phyloP scores from a whole-genome alignment of 768 basidiomycete genomes.

The Bullera alba region DNA sequence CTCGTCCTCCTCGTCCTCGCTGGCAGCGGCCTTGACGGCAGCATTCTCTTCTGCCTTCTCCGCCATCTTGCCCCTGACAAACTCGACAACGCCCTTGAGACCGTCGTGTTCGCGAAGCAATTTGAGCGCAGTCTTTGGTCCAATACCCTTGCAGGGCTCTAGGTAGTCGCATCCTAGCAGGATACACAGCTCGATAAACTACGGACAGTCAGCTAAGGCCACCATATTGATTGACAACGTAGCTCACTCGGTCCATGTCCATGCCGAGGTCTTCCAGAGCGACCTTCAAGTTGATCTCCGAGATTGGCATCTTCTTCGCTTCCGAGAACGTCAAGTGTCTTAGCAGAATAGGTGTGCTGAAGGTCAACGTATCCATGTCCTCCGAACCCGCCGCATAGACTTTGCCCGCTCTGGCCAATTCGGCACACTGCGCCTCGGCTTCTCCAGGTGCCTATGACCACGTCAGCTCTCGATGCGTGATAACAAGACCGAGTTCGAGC shows the following conservation, averaged over 20 bases:
- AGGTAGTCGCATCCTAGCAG: constrained; percentile 97
- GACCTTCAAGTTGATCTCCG: constrained; percentile 73
- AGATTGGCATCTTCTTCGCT: constrained; percentile 93
- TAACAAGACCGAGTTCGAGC: constrained; percentile 34
- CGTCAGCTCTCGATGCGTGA: constrained; percentile 8
- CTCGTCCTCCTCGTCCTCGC: constrained; percentile 9
- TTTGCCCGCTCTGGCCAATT: constrained; percentile 92
- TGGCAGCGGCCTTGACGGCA: constrained; percentile 25
- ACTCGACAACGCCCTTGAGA: constrained; percentile 65
- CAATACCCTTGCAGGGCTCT: constrained; percentile 95
- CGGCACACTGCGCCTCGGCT: constrained; percentile 97
- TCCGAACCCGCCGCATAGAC: constrained; percentile 97
- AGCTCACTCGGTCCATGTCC: constrained; percentile 74
- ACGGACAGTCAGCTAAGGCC: not conserved
- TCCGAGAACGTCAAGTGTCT: constrained; percentile 97
- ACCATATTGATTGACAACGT: not conserved
- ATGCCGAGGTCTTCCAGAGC: constrained; percentile 84
- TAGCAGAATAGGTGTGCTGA: constrained; percentile 80
- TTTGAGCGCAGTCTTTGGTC: constrained; percentile 91
- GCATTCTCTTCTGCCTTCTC: constrained; percentile 42
- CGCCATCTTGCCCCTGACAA: constrained; percentile 67
- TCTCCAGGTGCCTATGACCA: constrained; percentile 89
- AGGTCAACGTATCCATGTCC: constrained; percentile 99
- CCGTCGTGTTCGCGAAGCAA: constrained; percentile 73
- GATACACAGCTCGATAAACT: constrained; percentile 96